Evolutionary conservation across 2,329 filamentous ascomycete genomes (phyloP), one percentile per base, ranked within the genome.

Genomic region (Diaporthe velutina): DNA sequence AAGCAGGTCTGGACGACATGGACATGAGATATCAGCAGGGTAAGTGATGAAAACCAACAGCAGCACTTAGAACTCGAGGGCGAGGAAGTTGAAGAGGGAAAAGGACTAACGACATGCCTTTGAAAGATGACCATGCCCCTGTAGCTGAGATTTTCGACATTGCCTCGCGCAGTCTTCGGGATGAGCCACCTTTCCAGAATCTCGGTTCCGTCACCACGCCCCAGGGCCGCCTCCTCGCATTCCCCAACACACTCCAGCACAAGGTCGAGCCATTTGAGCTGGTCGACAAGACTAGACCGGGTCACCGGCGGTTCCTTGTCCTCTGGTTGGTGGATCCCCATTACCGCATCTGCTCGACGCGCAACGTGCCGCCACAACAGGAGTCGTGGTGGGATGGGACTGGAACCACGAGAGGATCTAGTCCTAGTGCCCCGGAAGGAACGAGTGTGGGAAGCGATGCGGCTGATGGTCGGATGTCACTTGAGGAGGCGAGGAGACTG

Each of bases 241-340:
- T 90, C 58, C 82, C 82, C 55, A 83, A 83, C 66, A 76, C 79
- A 17, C 77, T 83, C 13, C 90, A 92, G 78, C 86, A 91, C 79
- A 80, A 84, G 66, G 86, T 91, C 22, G 79, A 85, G 55, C 80
- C 87, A 2, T 90, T 92, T 81, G 76, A 82, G 19, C 84, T 91
- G 13, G 78, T 79, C 38, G 88, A 93, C 76, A 78, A 78, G 0
- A 86, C 85, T 0, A 86, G 85, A 73, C 85, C 88, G 0, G 90
- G 90, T 2, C 88, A 92, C 78, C 83, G 88, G 19, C 88, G 89
- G 77, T 88, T 92, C 72, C 81, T 92, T 0, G 88, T 88, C 0
- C 83, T 93, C 52, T 92, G 88, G 79, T 84, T 93, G 2, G 87
- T 93, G 3, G 90, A 93, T 77, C 90, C 90, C 0, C 78, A 86